These are phyloP conservation scores for Kwoniella botswanensis DNA, from an alignment of 768 basidiomycete genomes.

Conservation along the genomic window DNA sequence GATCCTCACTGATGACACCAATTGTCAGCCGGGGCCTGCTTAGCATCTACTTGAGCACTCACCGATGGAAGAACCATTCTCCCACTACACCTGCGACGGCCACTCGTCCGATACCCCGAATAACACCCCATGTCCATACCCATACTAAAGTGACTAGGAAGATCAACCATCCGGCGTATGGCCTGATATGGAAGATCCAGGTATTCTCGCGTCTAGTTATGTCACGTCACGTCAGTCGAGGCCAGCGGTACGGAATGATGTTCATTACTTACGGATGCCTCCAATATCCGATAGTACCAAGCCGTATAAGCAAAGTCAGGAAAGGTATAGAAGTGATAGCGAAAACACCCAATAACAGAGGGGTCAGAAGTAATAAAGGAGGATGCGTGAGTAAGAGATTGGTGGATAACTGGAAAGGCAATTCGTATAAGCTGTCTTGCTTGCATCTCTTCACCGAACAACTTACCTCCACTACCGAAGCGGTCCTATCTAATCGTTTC, in stretches of 20 bases:
- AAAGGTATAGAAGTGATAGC: conserved; percentile 53
- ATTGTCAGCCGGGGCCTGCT: neutral
- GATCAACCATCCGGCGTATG: conserved; percentile 78
- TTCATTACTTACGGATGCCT: conserved; percentile 52
- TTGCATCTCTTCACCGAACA: neutral
- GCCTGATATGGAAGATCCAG: conserved; percentile 65
- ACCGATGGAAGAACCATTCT: conserved; percentile 86
- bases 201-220: conserved; percentile 43
- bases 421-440: neutral
- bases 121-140: conserved; percentile 79
- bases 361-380: conserved; percentile 55
- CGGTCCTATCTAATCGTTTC: conserved; percentile 65
- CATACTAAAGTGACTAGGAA: conserved; percentile 64
- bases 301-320: conserved; percentile 54
- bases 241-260: too few species aligned
- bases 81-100: conserved; percentile 82
- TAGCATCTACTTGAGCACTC: conserved; percentile 41
- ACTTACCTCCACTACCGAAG: conserved; percentile 59
- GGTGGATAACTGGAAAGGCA: conserved; percentile 47
- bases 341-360: conserved; percentile 53
- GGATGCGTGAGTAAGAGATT: conserved; percentile 56
- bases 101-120: conserved; percentile 76
- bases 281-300: conserved; percentile 58
- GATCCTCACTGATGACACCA: conserved; percentile 36
- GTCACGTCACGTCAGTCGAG: too few species aligned